Percentiles rank a stretch among this genome's conserved stretches.
Conservation (phyloP, 805 yeast genomes). For the Saccharomycopsis olivae region DNA sequence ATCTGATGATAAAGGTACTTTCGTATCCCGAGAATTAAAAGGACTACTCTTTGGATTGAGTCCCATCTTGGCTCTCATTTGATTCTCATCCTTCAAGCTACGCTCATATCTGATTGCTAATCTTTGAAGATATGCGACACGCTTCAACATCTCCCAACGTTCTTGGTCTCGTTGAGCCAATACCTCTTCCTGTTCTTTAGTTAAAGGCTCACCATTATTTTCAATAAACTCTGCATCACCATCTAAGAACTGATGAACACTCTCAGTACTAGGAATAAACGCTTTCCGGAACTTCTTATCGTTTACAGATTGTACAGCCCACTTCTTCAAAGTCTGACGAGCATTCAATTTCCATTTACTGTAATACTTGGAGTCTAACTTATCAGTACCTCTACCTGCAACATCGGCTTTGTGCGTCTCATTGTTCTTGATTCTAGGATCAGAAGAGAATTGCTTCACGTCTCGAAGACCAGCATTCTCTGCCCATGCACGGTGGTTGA, state of each 20-base stretch:
- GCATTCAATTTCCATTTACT: slow-evolving; percentile 42
- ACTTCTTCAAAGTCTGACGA: slow-evolving; percentile 41
- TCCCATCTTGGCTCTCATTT: slow-evolving; percentile 9
- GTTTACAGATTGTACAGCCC: slow-evolving; percentile 39
- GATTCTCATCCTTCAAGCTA: slow-evolving; percentile 23
- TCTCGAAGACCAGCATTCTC: slow-evolving; percentile 82
- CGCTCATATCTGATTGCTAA: slow-evolving; percentile 41
- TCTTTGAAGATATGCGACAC: slow-evolving; percentile 60
- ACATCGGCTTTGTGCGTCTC: slow-evolving; percentile 62
- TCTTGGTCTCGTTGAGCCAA: slow-evolving; percentile 38
- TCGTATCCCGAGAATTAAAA: neutral
- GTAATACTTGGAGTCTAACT: slow-evolving; percentile 36
- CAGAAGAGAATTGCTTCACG: slow-evolving; percentile 68
- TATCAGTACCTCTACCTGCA: slow-evolving; percentile 65
- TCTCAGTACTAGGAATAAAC: slow-evolving; percentile 47
- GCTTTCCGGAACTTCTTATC: slow-evolving; percentile 20
- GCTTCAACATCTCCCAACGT: slow-evolving; percentile 63
- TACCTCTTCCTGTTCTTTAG: slow-evolving; percentile 27
- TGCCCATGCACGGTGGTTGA: slow-evolving; percentile 81
- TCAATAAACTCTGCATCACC: slow-evolving; percentile 27
- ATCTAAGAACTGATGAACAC: slow-evolving; percentile 45
- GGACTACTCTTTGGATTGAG: slow-evolving; percentile 4
- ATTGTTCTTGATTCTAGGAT: slow-evolving; percentile 66
- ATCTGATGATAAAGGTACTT: neutral
- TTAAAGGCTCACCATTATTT: slow-evolving; percentile 23